These are phyloP conservation scores for Acacia melanoxylon DNA, from an alignment of 306 rosid species.

Conservation along the genomic window DNA sequence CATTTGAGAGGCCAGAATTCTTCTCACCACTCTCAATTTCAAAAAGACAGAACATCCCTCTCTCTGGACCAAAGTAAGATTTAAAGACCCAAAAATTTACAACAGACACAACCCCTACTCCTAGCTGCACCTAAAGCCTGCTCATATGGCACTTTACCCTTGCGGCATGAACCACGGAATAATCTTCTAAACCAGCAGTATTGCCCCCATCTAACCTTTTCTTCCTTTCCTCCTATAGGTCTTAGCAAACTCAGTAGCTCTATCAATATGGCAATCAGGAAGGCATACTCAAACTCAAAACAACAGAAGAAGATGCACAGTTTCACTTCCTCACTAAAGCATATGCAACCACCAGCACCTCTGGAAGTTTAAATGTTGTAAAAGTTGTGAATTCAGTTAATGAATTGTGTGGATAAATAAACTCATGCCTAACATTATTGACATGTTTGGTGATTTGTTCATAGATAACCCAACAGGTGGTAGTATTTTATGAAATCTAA, in stretches of 20 bases:
- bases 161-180: neutral
- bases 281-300: neutral
- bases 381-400: neutral
- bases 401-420: neutral
- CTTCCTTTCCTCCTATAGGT: neutral
- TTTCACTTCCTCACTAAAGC: neutral
- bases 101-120: neutral
- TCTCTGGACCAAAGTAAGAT: neutral
- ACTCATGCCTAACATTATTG: neutral
- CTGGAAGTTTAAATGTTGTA: neutral
- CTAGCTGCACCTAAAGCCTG: neutral
- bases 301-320: neutral
- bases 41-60: neutral
- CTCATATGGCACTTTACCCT: neutral
- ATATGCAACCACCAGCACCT: neutral
- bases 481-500: neutral
- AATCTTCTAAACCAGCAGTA: neutral
- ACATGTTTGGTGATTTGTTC: neutral
- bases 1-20: neutral
- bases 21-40: neutral
- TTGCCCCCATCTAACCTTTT: neutral
- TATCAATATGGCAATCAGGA: conserved; percentile 9
- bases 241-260: neutral
- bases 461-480: neutral
- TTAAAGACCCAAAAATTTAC: neutral